Conservation (phyloP, 2,329 filamentous ascomycete species). For the Nannizziopsis arthrosporioides region DNA sequence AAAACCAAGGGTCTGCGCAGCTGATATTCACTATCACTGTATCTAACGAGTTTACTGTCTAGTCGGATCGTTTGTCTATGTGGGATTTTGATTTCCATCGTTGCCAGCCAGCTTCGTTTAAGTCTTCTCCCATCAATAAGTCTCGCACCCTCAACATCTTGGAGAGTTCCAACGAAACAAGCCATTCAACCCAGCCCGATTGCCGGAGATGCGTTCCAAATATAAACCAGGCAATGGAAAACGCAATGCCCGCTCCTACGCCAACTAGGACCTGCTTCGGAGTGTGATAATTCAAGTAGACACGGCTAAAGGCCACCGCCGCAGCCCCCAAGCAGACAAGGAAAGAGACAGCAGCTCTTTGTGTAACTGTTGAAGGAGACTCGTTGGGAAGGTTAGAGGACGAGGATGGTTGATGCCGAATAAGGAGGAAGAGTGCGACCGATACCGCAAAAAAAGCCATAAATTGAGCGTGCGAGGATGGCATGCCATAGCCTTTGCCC, state of each 20-base stretch:
- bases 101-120: conserved; percentile 87
- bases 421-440: conserved; percentile 69
- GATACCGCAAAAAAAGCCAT: conserved; percentile 83
- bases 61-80: background rate
- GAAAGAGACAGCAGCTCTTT: conserved; percentile 49
- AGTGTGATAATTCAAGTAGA: conserved; percentile 92
- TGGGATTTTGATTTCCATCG: conserved; percentile 56
- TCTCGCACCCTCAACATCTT: conserved; percentile 65
- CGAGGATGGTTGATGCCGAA: conserved; percentile 54
- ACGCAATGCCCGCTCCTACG: conserved; percentile 54
- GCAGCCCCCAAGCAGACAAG: conserved; percentile 51
- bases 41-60: background rate
- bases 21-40: background rate
- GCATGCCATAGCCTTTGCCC: conserved; percentile 95
- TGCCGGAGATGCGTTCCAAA: conserved; percentile 56
- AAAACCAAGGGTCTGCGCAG: no score
- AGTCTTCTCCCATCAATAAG: conserved; percentile 73
- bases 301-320: conserved; percentile 65
- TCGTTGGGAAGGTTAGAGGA: conserved; percentile 19
- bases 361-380: conserved; percentile 34
- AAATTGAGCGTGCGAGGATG: conserved; percentile 88
- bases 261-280: conserved; percentile 77
- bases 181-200: conserved; percentile 60
- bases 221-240: conserved; percentile 67
- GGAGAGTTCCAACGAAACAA: conserved; percentile 52